These are phyloP conservation scores for Anthracocystis setariae DNA, from an alignment of 1,284 basidiomycete species.

Conservation along the genomic window DNA sequence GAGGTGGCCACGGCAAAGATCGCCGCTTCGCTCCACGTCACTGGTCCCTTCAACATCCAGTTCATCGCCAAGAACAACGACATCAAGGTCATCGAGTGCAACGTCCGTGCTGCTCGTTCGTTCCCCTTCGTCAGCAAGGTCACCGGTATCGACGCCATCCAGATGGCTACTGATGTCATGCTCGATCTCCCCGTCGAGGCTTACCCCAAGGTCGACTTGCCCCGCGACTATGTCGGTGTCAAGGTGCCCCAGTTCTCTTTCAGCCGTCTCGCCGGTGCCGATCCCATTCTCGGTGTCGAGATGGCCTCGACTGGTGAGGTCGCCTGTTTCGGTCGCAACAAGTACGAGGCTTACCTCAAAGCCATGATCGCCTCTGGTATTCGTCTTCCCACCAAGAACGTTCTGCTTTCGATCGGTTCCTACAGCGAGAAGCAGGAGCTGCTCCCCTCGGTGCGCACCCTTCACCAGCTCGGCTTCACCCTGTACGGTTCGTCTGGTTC, in stretches of 20 bases:
- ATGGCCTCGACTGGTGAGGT: slow-evolving; percentile 99
- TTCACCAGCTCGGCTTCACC: slow-evolving; percentile 92
- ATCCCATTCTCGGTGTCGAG: slow-evolving; percentile 98
- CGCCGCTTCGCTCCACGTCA: slow-evolving; percentile 91
- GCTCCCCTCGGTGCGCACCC: slow-evolving; percentile 92
- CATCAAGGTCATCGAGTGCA: slow-evolving; percentile 99
- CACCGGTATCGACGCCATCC: slow-evolving; percentile 95
- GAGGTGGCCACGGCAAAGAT: slow-evolving; percentile 97
- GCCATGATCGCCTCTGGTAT: slow-evolving; percentile 96
- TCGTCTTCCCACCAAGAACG: slow-evolving; percentile 91
- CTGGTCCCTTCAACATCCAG: slow-evolving; percentile 99
- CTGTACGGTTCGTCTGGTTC: slow-evolving; percentile 97
- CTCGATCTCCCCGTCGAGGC: slow-evolving; percentile 85
- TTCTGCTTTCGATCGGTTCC: slow-evolving; percentile 91
- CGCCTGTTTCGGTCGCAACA: slow-evolving; percentile 96
- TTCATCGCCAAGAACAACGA: slow-evolving; percentile 99
- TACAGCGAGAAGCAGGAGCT: slow-evolving; percentile 98
- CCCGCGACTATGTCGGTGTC: slow-evolving; percentile 93
- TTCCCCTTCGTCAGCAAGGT: slow-evolving; percentile 99
- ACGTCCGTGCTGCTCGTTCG: slow-evolving; percentile 94
- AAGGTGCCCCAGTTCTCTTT: slow-evolving; percentile 99
- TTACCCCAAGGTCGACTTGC: slow-evolving; percentile 87
- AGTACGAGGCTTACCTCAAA: slow-evolving; percentile 98
- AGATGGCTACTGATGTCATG: slow-evolving; percentile 99
- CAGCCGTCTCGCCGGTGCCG: slow-evolving; percentile 91